These are phyloP conservation scores for Begonia peltatifolia DNA, from an alignment of 306 rosid species.

Conservation along the genomic window DNA sequence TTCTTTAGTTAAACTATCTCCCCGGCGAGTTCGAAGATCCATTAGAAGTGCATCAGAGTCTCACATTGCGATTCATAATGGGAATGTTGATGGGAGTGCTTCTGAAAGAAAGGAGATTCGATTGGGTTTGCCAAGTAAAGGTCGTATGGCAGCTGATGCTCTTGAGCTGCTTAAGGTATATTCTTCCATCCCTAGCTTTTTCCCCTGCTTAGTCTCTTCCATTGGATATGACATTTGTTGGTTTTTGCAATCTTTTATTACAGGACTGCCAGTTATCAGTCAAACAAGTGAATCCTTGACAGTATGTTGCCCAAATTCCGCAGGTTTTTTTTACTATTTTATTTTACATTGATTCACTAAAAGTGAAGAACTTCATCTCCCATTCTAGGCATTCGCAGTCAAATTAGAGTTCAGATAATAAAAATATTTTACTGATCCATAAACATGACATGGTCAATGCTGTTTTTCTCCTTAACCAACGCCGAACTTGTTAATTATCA, in stretches of 20 bases:
- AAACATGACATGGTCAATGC: too few species aligned
- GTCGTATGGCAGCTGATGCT: slow-evolving; percentile 76
- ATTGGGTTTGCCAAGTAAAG: slow-evolving; percentile 80
- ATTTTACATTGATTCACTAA: too few species aligned
- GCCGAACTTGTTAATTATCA: too few species aligned
- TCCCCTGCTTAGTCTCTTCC: not conserved
- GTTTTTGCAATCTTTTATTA: slow-evolving; percentile 4
- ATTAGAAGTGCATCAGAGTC: slow-evolving; percentile 17
- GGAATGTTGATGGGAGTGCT: too few species aligned
- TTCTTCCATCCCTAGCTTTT: not conserved
- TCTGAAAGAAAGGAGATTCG: slow-evolving; percentile 47
- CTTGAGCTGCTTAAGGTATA: slow-evolving; percentile 69
- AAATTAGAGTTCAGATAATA: too few species aligned
- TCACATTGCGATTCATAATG: slow-evolving; percentile 12
- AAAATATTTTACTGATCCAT: too few species aligned
- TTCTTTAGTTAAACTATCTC: slow-evolving; percentile 2
- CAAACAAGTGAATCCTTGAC: slow-evolving; percentile 80
- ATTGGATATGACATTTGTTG: not conserved
- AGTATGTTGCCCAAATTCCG: slow-evolving; percentile 76
- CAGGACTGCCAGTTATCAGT: slow-evolving; percentile 83
- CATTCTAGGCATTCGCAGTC: too few species aligned
- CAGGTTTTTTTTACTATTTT: slow-evolving; percentile 29
- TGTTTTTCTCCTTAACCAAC: too few species aligned
- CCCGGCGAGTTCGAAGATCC: not conserved
- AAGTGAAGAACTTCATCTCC: too few species aligned